Evolutionary conservation across 2,329 filamentous ascomycete species (phyloP), one percentile per base, ranked within the genome.

Genomic region (Paecilomyces formosus): DNA sequence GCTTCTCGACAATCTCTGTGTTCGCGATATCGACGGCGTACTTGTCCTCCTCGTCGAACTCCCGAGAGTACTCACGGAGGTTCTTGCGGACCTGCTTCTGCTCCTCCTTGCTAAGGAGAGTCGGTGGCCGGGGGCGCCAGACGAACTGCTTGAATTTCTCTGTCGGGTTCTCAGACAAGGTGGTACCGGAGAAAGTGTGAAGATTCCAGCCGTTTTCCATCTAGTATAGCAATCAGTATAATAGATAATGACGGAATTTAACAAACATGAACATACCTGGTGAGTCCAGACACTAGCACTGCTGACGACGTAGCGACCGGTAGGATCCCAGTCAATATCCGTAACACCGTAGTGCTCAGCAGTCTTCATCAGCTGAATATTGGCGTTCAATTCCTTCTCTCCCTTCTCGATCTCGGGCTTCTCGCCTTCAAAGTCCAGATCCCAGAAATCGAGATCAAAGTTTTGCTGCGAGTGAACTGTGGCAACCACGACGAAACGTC

Each of bases 191-290:
- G 85, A 99, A 99, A 74, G 96, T 92, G 83, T 97, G 97, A 62
- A 99, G 80, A 76, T 97, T 93, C 82, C 96, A 99, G 63, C 94
- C 94, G 74, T 97, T 99, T 82, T 99, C 94, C 91, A 97, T 96
- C 90, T 96, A 71, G 54, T 53, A 9, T 55, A 13, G 30, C 39
- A 50, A 2, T 21, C 3, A 13, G 21, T 35, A 54, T 18, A 21
- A 52, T 35, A 11, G 52, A 12, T 22, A 56, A 26, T n/a, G 24
- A 21, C 55, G 54, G 22, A 26, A 26, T 50, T 15, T 26, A 50
- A 52, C 15, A 35, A 79, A 90, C 81, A 31, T 9, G 8, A 45
- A 45, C 18, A 45, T 88, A 96, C 92, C 67, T 88, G 83, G 76
- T 97, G 93, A 78, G 96, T 97, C 92, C 94, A 99, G 55, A 90